A percentile compares a stretch with the other conserved stretches of the same genome.
Conservation (phyloP, 2,329 filamentous ascomycete genomes). For the Escovopsis sp. region DNA sequence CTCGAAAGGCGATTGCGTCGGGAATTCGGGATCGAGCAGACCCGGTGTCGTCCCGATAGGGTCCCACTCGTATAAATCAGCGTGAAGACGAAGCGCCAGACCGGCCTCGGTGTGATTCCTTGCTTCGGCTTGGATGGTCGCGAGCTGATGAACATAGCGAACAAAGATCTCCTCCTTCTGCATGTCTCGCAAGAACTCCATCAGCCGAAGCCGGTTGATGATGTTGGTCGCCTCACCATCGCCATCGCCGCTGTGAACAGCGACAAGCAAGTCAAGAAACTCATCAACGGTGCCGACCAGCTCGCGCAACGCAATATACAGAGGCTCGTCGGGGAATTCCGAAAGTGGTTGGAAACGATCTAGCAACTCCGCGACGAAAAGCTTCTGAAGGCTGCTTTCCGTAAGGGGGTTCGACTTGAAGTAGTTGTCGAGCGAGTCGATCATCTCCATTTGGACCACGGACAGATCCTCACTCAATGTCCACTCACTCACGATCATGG, state of each 20-base stretch:
- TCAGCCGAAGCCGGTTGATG: conserved; percentile 75
- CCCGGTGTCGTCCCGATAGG: conserved; percentile 49
- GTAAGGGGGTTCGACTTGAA: conserved; percentile 83
- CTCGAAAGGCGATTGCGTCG: conserved; percentile 75
- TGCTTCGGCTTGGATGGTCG: conserved; percentile 57
- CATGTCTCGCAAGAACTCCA: conserved; percentile 95
- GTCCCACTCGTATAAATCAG: conserved; percentile 88
- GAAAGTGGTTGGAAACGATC: conserved; percentile 62
- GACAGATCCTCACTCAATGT: conserved; percentile 83
- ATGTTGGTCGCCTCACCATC: conserved; percentile 65
- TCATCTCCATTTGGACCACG: conserved; percentile 88
- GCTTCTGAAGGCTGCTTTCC: conserved; percentile 79
- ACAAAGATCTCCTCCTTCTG: conserved; percentile 95
- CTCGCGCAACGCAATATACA: conserved; percentile 62
- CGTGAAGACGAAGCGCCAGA: conserved; percentile 75
- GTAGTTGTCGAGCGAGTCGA: conserved; percentile 77
- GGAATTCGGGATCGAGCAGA: conserved; percentile 59
- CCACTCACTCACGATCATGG: conserved; percentile 99
- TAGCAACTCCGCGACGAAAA: conserved; percentile 77
- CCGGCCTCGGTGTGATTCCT: conserved; percentile 78
- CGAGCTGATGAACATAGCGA: conserved; percentile 85
- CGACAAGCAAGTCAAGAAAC: conserved; percentile 77
- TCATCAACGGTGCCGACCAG: conserved; percentile 78
- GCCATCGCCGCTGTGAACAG: conserved; percentile 65
- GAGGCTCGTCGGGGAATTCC: conserved; percentile 49